Evolutionary conservation across 495 filamentous ascomycete species (phyloP).

Genomic region (Eremomyces bilateralis): DNA sequence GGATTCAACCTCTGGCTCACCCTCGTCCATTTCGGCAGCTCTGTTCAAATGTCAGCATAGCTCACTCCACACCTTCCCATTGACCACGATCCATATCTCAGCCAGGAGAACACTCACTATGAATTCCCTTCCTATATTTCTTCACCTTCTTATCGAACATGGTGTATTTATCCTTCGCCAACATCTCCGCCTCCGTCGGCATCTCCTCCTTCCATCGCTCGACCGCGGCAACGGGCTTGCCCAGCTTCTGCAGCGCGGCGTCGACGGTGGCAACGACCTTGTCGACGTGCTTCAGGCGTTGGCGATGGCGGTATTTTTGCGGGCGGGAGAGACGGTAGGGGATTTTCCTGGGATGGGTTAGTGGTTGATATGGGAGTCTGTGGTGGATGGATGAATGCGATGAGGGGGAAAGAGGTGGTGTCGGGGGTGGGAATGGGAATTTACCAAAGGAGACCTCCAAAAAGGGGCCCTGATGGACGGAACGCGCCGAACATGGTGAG

Average conservation of each 20-base stretch:
- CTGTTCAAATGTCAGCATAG: constrained; percentile 20
- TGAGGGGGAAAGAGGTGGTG: constrained; percentile 2
- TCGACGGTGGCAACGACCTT: constrained; percentile 55
- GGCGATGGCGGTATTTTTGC: constrained; percentile 78
- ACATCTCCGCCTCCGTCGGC: constrained; percentile 91
- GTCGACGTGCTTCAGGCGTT: constrained; percentile 72
- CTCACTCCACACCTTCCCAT: not conserved
- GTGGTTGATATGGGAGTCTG: constrained; percentile 7
- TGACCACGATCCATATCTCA: not conserved
- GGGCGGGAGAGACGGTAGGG: constrained; percentile 83
- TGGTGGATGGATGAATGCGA: not conserved
- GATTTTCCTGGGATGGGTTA: constrained; percentile 54
- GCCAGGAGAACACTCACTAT: constrained; percentile 42
- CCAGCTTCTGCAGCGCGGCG: constrained; percentile 40
- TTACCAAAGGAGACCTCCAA: constrained; percentile 47
- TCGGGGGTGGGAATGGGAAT: constrained; percentile 5
- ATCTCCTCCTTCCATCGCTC: constrained; percentile 85
- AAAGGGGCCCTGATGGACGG: constrained; percentile 1
- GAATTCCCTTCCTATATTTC: constrained; percentile 85
- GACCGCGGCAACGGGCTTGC: constrained; percentile 35
- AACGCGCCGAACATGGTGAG: not conserved
- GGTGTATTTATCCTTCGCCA: constrained; percentile 91
- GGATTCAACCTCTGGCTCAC: constrained; percentile 84
- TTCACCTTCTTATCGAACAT: constrained; percentile 93
- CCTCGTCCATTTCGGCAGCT: constrained; percentile 89